Evolutionary conservation across 2,329 filamentous ascomycete genomes (phyloP).

Genomic region (Cercospora sesami): DNA sequence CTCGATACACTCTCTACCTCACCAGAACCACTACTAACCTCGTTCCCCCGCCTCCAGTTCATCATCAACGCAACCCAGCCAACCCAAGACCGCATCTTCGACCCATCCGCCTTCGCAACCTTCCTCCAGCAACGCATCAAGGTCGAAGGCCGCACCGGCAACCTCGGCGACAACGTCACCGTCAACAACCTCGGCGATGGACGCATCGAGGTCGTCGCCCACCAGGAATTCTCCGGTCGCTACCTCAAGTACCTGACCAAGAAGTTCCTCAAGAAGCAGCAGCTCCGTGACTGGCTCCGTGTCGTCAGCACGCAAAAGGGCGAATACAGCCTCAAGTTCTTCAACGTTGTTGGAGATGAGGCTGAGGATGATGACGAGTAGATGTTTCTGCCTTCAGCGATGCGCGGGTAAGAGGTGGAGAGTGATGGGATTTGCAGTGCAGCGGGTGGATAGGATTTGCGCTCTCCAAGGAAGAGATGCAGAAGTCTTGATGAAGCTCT

Average conservation of each 20-base stretch:
- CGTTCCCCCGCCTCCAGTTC: conserved; percentile 60
- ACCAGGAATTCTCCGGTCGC: conserved; percentile 96
- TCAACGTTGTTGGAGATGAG: conserved; percentile 99
- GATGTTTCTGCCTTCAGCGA: neutral
- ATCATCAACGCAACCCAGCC: conserved; percentile 99
- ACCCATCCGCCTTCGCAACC: conserved; percentile 97
- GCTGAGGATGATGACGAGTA: conserved; percentile 99
- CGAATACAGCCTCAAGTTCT: conserved; percentile 99
- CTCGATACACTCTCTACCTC: too few species aligned
- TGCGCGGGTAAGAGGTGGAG: neutral
- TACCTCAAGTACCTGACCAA: conserved; percentile 99
- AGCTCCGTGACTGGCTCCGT: conserved; percentile 99
- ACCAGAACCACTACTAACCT: neutral
- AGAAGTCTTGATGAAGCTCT: neutral
- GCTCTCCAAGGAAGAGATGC: neutral
- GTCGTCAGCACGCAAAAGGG: conserved; percentile 97
- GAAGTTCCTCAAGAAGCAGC: conserved; percentile 99
- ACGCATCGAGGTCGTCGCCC: conserved; percentile 96
- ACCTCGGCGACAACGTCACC: conserved; percentile 90
- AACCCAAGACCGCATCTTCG: conserved; percentile 99
- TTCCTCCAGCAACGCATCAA: conserved; percentile 99
- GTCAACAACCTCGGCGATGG: conserved; percentile 91
- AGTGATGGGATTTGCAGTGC: neutral
- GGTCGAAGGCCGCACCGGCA: conserved; percentile 96
- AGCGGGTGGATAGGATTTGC: neutral